Conservation (phyloP, 441 rosid species). For the Aquilaria agallochum region DNA sequence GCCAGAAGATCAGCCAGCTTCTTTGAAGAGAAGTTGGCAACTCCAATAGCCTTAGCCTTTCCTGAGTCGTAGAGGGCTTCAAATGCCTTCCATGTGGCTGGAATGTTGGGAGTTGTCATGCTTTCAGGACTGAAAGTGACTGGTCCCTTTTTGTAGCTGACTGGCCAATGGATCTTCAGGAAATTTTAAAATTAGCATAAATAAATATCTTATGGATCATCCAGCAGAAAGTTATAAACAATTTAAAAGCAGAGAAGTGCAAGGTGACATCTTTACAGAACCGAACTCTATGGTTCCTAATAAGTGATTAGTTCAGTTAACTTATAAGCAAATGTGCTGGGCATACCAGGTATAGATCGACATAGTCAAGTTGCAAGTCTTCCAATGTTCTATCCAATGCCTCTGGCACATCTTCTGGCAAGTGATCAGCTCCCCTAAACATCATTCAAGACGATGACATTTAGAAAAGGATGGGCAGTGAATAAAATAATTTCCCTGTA, state of each 20-base stretch:
- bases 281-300: too few relatives aligned
- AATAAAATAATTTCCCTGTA: too few relatives aligned
- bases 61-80: constrained; percentile 43
- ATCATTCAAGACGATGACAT: too few relatives aligned
- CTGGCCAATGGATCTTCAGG: constrained; percentile 50
- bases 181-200: background rate
- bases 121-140: constrained; percentile 19
- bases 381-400: constrained; percentile 49
- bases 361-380: constrained; percentile 64
- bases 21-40: constrained; percentile 45
- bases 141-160: constrained; percentile 37
- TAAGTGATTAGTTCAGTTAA: too few relatives aligned
- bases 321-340: background rate
- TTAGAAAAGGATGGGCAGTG: too few relatives aligned
- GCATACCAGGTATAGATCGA: constrained; percentile 63
- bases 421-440: constrained; percentile 38
- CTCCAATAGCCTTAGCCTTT: constrained; percentile 52
- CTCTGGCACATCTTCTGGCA: constrained; percentile 53
- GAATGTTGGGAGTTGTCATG: constrained; percentile 29
- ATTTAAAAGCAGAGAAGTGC: too few relatives aligned
- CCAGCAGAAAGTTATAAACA: too few relatives aligned
- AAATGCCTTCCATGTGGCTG: constrained; percentile 48
- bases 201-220: too few relatives aligned
- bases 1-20: constrained; percentile 35
- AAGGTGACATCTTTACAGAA: too few relatives aligned